Base-by-base conservation (phyloP, 1,284 basidiomycete genomes). In the Cutaneotrichosporon sp. region DNA sequence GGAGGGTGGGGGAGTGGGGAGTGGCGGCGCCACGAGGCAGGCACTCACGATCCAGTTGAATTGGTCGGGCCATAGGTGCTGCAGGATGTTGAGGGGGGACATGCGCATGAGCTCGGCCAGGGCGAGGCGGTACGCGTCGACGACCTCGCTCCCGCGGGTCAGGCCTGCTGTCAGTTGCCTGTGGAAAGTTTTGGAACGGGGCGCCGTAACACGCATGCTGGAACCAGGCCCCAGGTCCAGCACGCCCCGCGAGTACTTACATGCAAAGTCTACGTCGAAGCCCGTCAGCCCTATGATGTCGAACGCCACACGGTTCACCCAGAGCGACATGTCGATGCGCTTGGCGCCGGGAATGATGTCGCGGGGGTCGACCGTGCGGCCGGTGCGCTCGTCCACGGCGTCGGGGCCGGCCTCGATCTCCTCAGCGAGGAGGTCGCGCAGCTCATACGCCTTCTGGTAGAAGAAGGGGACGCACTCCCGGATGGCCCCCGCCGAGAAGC, bases 241-340 rank as follows among this genome's bases (percentile, higher is more conserved):
- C 29, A 9, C 29, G 9, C 29, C 9, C 29, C 29, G 29, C 29
- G 4, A 18, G 43, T 14, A 51, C 59, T 59, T 20, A 61, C 54
- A 63, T 4, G 72, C 58, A 45, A 88, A 87, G 18, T 77, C 64
- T 74, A 87, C 87, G 29, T 83, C 85, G 65, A 87, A 87, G 11
- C 86, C 86, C 31, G 88, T 86, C 45, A 86, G 80, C 8, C 87
- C 87, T 56, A 90, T 88, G 52, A 87, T 82, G 66, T 89, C 88
- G 14, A 89, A 80, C 1, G 86, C 86, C 7, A 88, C 80, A 84
- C 85, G 45, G 42, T 57, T 59, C 24, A 65, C 51, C 22, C 27
- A 59, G 36, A 45, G 34, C 14, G 47, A 45, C 31, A 62, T 51
- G 52, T 65, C 60, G 18, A 65, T 51, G 58, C 59, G 59, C 53